Percentiles rank a stretch among this genome's conserved stretches.
Conservation (phyloP, 1,284 basidiomycete genomes). For the Papiliotrema nemorosa region DNA sequence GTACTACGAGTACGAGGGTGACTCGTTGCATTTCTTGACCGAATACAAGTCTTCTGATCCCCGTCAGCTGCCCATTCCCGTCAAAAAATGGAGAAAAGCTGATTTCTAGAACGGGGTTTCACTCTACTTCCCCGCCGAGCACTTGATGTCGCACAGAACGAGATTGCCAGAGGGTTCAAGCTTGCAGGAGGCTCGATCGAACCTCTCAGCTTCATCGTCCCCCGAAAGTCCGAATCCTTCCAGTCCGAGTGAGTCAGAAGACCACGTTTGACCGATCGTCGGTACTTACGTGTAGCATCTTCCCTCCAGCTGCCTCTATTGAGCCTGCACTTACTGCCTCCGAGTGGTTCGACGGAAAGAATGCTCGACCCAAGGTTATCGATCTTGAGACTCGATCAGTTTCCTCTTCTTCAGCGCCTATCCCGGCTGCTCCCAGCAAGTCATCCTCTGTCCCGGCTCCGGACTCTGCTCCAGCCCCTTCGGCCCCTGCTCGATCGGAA, state of each 20-base stretch:
- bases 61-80: conserved; percentile 24
- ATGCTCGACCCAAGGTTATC: conserved; percentile 63
- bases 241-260: conserved; percentile 41
- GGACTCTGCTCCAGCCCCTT: conserved; percentile 8
- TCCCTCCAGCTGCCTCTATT: conserved; percentile 78
- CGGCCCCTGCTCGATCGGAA: background rate
- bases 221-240: conserved; percentile 61
- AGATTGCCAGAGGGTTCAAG: conserved; percentile 95
- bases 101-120: conserved; percentile 76
- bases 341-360: conserved; percentile 84
- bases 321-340: conserved; percentile 74
- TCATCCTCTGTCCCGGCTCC: conserved; percentile 16
- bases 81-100: background rate
- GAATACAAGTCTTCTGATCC: conserved; percentile 90
- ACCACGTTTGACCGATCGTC: background rate
- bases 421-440: conserved; percentile 44
- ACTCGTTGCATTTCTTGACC: conserved; percentile 71
- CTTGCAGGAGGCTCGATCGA: conserved; percentile 71
- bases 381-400: conserved; percentile 52
- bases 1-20: conserved; percentile 91
- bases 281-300: conserved; percentile 61
- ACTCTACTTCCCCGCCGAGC: conserved; percentile 90
- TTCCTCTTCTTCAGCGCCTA: conserved; percentile 45
- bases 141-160: conserved; percentile 83
- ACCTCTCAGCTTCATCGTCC: conserved; percentile 89